phyloP scores from a whole-genome alignment of 305 asterid species.

The Fraxinus latifolia region DNA sequence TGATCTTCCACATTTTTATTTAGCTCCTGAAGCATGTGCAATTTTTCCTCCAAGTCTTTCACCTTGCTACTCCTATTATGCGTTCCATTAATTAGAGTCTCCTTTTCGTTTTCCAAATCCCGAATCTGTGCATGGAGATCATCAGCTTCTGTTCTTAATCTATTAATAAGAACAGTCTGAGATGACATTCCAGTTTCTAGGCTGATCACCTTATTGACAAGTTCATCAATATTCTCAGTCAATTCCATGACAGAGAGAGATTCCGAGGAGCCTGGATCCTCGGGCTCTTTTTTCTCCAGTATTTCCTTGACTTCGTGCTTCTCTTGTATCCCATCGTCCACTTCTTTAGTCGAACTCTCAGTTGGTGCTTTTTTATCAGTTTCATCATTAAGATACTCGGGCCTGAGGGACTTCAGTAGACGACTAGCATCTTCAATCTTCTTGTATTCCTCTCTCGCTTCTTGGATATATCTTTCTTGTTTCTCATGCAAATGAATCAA shows the following conservation, averaged over 20 bases:
- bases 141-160: constrained; percentile 47
- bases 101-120: constrained; percentile 48
- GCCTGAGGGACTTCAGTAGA: constrained; percentile 41
- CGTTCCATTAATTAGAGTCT: constrained; percentile 30
- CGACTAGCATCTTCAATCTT: constrained; percentile 49
- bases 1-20: constrained; percentile 53
- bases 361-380: constrained; percentile 14
- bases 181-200: constrained; percentile 61
- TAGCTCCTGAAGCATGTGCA: constrained; percentile 42
- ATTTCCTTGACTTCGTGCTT: constrained; percentile 18
- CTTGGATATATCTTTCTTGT: constrained; percentile 39
- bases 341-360: constrained; percentile 16
- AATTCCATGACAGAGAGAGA: constrained; percentile 48
- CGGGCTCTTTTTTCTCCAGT: constrained; percentile 22
- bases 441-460: constrained; percentile 40
- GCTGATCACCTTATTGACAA: constrained; percentile 52
- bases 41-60: constrained; percentile 61
- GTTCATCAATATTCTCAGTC: constrained; percentile 64
- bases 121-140: constrained; percentile 51
- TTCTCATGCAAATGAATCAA: constrained; percentile 51
- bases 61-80: constrained; percentile 40
- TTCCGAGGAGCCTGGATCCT: constrained; percentile 27
- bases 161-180: constrained; percentile 53
- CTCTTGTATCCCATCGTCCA: constrained; percentile 22
- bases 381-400: constrained; percentile 23